Base-by-base conservation (phyloP, 164 flowering plant genomes). In the Euptelea pleiosperma region DNA sequence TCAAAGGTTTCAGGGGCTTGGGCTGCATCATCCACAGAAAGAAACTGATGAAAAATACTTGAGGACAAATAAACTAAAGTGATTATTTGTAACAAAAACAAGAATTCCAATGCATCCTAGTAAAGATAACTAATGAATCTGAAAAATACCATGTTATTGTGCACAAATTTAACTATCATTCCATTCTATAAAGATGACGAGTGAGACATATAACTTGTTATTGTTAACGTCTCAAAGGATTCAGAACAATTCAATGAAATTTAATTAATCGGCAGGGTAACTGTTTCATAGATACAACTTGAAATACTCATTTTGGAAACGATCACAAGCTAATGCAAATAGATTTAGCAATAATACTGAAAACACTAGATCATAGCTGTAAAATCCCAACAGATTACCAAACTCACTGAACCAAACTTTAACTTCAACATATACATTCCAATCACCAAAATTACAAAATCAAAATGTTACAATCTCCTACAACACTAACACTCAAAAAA, bases 1-100 rank as follows among this genome's bases (percentile, higher is more conserved):
- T 83, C 77, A 88, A 46, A 68, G 80, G 53, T 70, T 82, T 90
- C 73, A 74, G 36, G 41, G 93, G 82, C 78, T 88, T 90, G 24
- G 88, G 72, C 97, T 94, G 91, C 84, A 82, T 62, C 39, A 55
- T 40, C 51, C 58, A 63, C 28, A 58, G 28, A 46, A 29, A 37
- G 14, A 44, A 39, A 33, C n/a, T n/a, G 47, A 46, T 30, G 15
- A 24, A 1, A 33, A 53, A 18, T 12, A 25, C 2, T 3, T 5
- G n/a, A 29, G 24, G 39, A 15, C 46, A 15, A 42, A 8, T 9
- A 37, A 9, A 37, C 41, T 37, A 37, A 9, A 37, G n/a, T n/a
- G n/a, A n/a, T n/a, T 42, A 42, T 6, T 9, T 0, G 9, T n/a
- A 42, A 42, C 6, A 16, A 12, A 18, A n/a, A 0, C 45, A 1